Conservation (phyloP, 208 protist species). For the Trypanosoma grayi region DNA sequence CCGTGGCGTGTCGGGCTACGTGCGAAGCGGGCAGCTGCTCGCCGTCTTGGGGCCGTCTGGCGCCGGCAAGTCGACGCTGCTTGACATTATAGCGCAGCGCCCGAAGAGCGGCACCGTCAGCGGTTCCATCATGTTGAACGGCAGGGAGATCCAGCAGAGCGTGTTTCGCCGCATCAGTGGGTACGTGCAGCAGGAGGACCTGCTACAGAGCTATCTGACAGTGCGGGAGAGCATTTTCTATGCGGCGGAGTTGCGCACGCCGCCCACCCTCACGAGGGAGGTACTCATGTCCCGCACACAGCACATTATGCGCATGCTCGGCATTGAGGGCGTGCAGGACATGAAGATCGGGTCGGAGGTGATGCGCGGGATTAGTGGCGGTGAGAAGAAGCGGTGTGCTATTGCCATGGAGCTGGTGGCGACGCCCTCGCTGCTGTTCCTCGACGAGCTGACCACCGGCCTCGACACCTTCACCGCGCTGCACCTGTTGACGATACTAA, state of each 20-base stretch:
- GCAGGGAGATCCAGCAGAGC: constrained; percentile 22
- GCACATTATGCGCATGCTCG: constrained; percentile 35
- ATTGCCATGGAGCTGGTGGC: constrained; percentile 72
- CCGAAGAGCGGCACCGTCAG: constrained; percentile 22
- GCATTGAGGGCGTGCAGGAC: constrained; percentile 50
- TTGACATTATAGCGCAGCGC: constrained; percentile 70
- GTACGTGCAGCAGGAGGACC: constrained; percentile 86
- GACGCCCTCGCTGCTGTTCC: constrained; percentile 59
- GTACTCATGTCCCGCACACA: constrained; percentile 21
- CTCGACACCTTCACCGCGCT: constrained; percentile 82
- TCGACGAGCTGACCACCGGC: constrained; percentile 82
- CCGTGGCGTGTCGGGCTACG: constrained; percentile 54
- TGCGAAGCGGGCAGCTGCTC: constrained; percentile 55
- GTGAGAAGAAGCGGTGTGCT: constrained; percentile 69
- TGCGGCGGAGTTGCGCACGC: constrained; percentile 54
- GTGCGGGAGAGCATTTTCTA: constrained; percentile 71
- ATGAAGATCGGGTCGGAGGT: constrained; percentile 42
- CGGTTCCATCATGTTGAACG: constrained; percentile 59
- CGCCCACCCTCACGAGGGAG: constrained; percentile 19
- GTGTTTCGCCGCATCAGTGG: constrained; percentile 40
- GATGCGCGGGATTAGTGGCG: constrained; percentile 66
- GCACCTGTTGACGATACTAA: constrained; percentile 50
- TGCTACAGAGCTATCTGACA: constrained; percentile 60
- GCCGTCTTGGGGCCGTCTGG: constrained; percentile 79
- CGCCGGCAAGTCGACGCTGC: constrained; percentile 73